Evolutionary conservation across 2,329 filamentous ascomycete genomes (phyloP).

Genomic region (Fragosphaeria purpurea): DNA sequence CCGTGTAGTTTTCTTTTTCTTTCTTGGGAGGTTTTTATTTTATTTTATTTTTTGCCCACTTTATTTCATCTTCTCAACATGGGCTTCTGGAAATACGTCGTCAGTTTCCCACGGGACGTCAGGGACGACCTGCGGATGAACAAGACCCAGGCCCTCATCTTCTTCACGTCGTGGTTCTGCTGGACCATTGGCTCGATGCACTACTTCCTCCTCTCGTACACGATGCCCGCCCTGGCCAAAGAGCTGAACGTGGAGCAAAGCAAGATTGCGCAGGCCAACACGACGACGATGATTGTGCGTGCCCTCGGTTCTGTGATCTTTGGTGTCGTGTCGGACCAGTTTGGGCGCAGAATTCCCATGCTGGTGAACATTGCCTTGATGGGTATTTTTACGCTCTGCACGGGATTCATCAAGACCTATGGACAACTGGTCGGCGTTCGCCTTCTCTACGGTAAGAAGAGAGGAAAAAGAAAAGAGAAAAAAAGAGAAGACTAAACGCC

Average conservation of each 20-base stretch:
- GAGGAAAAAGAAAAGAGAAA: too few relatives aligned
- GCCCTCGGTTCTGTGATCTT: not conserved
- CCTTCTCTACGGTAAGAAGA: not conserved
- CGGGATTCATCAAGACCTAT: conserved; percentile 1
- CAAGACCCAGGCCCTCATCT: conserved; percentile 1
- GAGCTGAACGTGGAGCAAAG: not conserved
- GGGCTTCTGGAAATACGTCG: not conserved
- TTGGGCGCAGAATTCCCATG: conserved; percentile 1
- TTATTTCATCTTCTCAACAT: not conserved
- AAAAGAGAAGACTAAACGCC: too few relatives aligned
- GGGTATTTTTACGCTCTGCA: conserved; percentile 3
- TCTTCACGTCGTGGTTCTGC: conserved; percentile 3
- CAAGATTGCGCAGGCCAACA: conserved; percentile 4
- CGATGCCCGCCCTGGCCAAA: not conserved
- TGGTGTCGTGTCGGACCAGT: not conserved
- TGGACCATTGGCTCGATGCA: conserved; percentile 5
- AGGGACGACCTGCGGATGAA: conserved; percentile 1
- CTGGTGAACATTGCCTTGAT: not conserved
- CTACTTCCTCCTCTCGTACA: conserved; percentile 1
- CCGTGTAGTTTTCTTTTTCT: too few relatives aligned
- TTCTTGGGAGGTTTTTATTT: too few relatives aligned
- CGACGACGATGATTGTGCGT: conserved; percentile 1
- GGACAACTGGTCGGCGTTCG: conserved; percentile 1
- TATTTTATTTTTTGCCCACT: not conserved
- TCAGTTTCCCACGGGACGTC: not conserved